Base-by-base conservation (phyloP, 2,329 filamentous ascomycete species). In the Talaromyces piceae region DNA sequence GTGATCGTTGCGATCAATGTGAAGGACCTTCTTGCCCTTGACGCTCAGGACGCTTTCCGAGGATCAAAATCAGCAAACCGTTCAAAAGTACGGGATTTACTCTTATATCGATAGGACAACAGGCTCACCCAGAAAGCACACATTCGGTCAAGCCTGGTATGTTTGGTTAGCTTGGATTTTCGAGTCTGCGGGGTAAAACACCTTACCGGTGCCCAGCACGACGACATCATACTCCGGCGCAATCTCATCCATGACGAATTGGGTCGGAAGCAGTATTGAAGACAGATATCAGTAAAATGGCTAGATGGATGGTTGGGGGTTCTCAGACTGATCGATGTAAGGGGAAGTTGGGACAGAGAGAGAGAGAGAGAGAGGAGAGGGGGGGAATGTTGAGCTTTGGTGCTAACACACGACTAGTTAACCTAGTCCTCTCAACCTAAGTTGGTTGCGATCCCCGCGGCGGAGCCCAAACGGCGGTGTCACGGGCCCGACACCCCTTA, bases 171-270 rank as follows among this genome's bases (percentile, higher is more conserved):
- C 44, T 27, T 25, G 45, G 28, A 22, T 23, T 18, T 20, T 48
- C 8, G 41, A 37, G 33, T 7, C 46, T 51, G 66, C 63, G 64
- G 64, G 66, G 66, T 70, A 66, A 60, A 62, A 57, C 60, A 61
- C 82, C 68, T n/a, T 79, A 95, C 90, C 91, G 72, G 93, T 98
- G 80, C 93, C 93, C 71, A 98, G 83, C 70, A 98, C 93, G 70
- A 98, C 84, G 73, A 96, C 88, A 81, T 98, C 93, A 81, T 98
- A 98, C 75, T 96, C 91, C 69, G 89, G 88, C 62, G 91, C 89
- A 69, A 98, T 95, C 75, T 97, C 93, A 70, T 97, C 93, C 93
- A 97, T 97, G 75, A 16, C 39, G 39, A 16, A 43, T 43, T 22
- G 23, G 25, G 39, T 43, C 39, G 12, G 16, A 20, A 9, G 16